Conservation (phyloP, 2,329 filamentous ascomycete genomes). For the Diaporthe sp. region DNA sequence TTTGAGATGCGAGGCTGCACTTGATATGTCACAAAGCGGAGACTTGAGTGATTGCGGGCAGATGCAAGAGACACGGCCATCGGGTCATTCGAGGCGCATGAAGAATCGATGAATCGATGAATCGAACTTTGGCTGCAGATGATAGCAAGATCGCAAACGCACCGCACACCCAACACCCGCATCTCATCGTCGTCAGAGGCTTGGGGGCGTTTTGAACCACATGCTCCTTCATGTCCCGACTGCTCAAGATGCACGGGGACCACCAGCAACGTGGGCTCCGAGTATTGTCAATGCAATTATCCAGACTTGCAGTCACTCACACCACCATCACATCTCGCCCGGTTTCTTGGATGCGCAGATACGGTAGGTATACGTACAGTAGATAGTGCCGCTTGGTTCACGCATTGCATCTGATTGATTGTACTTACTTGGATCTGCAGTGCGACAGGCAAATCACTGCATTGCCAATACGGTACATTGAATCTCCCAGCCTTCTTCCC, state of each 20-base stretch:
- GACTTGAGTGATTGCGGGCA: not conserved
- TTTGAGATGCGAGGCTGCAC: conserved; percentile 10
- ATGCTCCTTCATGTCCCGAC: not conserved
- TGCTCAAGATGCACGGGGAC: not conserved
- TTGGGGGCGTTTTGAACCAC: not conserved
- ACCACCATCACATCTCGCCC: not conserved
- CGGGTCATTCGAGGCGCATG: not conserved
- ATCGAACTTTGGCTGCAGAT: conserved; percentile 22
- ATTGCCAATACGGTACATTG: not conserved
- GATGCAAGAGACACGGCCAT: conserved; percentile 5
- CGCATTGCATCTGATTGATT: not conserved
- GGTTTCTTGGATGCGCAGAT: not conserved
- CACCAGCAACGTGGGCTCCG: not conserved
- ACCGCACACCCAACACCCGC: not conserved
- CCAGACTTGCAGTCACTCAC: not conserved
- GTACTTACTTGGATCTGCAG: not conserved
- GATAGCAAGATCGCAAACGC: conserved; percentile 1
- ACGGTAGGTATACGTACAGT: not conserved
- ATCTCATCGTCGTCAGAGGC: not conserved
- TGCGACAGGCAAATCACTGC: not conserved
- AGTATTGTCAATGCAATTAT: not conserved
- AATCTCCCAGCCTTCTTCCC: not conserved
- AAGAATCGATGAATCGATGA: not conserved
- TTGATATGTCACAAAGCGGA: conserved; percentile 20
- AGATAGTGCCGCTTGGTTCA: not conserved